Percentiles rank a stretch among this genome's conserved stretches.
These are phyloP conservation scores for Colletotrichum sp. DNA, from an alignment of 2,329 filamentous ascomycete species.

Conservation along the genomic window DNA sequence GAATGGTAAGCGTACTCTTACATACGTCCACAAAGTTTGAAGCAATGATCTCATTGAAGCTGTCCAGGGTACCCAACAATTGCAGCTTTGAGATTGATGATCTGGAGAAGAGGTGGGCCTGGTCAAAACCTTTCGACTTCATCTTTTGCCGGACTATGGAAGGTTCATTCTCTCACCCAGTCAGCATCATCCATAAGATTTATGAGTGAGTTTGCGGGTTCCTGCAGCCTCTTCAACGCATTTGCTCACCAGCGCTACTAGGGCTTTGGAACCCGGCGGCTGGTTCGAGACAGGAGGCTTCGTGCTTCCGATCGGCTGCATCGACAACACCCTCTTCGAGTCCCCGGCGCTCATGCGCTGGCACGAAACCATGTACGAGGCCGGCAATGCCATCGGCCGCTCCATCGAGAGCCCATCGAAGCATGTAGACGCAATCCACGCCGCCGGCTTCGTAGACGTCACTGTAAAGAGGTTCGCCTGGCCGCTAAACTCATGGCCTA, in stretches of 20 bases:
- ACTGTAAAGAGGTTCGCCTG: background rate
- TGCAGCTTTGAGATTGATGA: background rate
- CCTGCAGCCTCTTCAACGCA: background rate
- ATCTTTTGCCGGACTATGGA: background rate
- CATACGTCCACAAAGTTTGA: background rate
- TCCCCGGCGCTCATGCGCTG: background rate
- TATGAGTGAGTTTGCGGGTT: rapidly evolving
- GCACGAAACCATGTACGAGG: background rate
- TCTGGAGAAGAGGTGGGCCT: background rate
- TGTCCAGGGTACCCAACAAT: background rate
- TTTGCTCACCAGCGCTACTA: rapidly evolving
- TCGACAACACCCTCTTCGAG: background rate
- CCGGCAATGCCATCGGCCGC: background rate
- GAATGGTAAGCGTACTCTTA: background rate
- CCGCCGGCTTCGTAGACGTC: background rate
- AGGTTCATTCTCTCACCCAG: background rate
- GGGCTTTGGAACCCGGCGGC: background rate
- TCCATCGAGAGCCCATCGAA: background rate
- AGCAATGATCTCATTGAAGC: background rate
- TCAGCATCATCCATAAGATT: background rate
- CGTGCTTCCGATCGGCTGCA: background rate
- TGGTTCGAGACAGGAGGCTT: background rate
- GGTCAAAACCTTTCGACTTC: background rate
- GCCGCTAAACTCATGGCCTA: background rate
- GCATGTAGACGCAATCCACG: rapidly evolving